Base-by-base conservation (phyloP, 768 basidiomycete genomes). In the Boletus rubropictus region DNA sequence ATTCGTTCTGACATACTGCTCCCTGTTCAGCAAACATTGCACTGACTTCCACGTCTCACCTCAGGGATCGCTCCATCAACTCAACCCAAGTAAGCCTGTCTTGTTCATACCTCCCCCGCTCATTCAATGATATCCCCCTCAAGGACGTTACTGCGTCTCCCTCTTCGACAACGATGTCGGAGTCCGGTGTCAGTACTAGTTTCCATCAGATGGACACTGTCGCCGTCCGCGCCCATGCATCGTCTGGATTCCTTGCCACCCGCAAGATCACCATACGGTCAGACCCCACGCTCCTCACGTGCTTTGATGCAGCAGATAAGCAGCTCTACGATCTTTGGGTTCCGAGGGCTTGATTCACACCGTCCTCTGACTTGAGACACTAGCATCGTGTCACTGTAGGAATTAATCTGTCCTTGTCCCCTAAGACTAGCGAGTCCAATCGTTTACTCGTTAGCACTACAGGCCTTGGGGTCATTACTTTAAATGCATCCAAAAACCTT, bases 251-350 rank as follows among this genome's bases (percentile, higher is more conserved):
- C 32, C 49, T 60, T 57, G 21, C 64, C 61, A 21, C 60, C 41
- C 69, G 63, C 61, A 73, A 66, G 55, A 60, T 75, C 28, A 54
- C 68, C 18, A 74, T 88, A 56, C 81, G 83, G 34, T 69, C 79
- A 20, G 86, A 89, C 62, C 77, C 82, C 5, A 68, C 82, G 7
- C 69, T 88, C 34, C 60, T 80, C 46, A 86, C 85, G 28, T 84
- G 79, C 52, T 91, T 91, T 56, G 86, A 90, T 63, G 75, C 79
- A 12, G 71, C 75, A 20, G 89, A 91, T 66, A 81, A 74, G 67
- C 83, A 88, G 54, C 71, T 91, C 18, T 89, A 89, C 56, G 78
- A 81, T 37, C 71, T 89, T 9, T 90, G 89, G 88, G 83, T 72
- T 24, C 82, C 84, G 4, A 64, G 43, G 27, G 31, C 41, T 33